Evolutionary conservation across 495 filamentous ascomycete species (phyloP), one percentile per base, ranked within the genome.

Genomic region (Apodospora peruviana): DNA sequence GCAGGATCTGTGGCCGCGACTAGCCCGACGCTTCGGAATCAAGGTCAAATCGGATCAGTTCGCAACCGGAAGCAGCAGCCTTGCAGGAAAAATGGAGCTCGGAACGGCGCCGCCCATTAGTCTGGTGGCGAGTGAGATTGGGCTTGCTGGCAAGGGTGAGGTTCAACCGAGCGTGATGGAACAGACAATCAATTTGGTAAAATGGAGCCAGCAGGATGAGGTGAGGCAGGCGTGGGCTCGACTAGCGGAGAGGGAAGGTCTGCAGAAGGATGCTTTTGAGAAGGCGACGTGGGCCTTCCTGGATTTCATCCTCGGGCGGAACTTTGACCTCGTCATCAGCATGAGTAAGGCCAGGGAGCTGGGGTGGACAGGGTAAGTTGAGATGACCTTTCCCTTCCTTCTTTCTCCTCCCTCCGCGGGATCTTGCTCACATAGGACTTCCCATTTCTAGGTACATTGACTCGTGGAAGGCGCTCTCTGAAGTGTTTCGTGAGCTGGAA

Each of bases 301-400:
- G 40, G 70, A 62, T 2, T 78, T 78, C 44, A 60, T 74, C 5
- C 56, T 83, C 21, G 77, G 76, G 2, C 57, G 78, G 41, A 66
- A 72, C 36, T 82, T 67, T 40, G 64, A 71, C 55, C 16, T 75
- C 34, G 67, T 82, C 18, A 53, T 68, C 22, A 76, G 65, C 47
- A 80, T 83, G 77, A 78, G 72, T 47, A 83, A 82, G 58, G 79
- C 80, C 11, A 69, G 78, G 52, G 73, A 70, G 61, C 40, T 63
- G 24, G 74, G 72, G 11, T 78, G 70, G 70, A 70, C 59, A 4
- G 70, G 71, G 59, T 60, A 35, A 24, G 52, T 24, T 14, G 8
- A n/a, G n/a, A n/a, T n/a, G n/a, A n/a, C n/a, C 27, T 32, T 32
- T 7, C 27, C 14, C 14, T 32, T 32, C 27, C 14, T 32, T 32